Percentiles rank a stretch among this genome's conserved stretches.
These are phyloP conservation scores for Hyphopichia wangnamkhiaoensis DNA, from an alignment of 1,139 yeast genomes.

Conservation along the genomic window DNA sequence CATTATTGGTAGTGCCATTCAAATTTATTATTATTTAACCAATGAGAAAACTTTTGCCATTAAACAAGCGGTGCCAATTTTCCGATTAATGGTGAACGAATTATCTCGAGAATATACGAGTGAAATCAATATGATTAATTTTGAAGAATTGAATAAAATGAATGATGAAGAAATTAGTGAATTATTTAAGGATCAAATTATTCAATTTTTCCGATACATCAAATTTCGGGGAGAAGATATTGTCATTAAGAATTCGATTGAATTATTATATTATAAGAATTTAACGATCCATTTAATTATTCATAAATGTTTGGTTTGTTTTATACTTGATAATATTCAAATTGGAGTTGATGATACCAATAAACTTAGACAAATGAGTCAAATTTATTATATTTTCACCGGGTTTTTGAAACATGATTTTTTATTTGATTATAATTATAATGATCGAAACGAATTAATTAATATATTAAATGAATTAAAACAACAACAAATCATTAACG, in stretches of 20 bases:
- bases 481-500: constrained; percentile 18
- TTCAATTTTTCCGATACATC: constrained; percentile 37
- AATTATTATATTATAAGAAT: constrained; percentile 47
- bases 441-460: constrained; percentile 29
- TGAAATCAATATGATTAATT: constrained; percentile 12
- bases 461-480: constrained; percentile 31
- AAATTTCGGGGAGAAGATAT: constrained; percentile 32
- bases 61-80: constrained; percentile 29
- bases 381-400: constrained; percentile 36
- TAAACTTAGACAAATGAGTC: constrained; percentile 23
- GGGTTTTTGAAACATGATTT: constrained; percentile 47
- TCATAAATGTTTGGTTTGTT: constrained; percentile 36
- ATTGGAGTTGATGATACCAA: constrained; percentile 12
- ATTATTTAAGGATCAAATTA: constrained; percentile 30
- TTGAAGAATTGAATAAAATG: constrained; percentile 13
- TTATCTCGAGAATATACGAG: constrained; percentile 23
- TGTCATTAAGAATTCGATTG: constrained; percentile 37
- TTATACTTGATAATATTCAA: constrained; percentile 25
- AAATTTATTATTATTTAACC: constrained; percentile 28
- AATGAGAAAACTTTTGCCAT: constrained; percentile 20
- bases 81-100: constrained; percentile 23
- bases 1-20: constrained; percentile 41
- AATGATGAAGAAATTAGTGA: constrained; percentile 18
- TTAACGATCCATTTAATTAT: constrained; percentile 43
- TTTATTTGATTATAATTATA: constrained; percentile 44